A percentile compares a stretch with the other conserved stretches of the same genome.
Evolutionary conservation across 2,329 filamentous ascomycete species (phyloP).

Genomic region (Trichoderma hamatum): DNA sequence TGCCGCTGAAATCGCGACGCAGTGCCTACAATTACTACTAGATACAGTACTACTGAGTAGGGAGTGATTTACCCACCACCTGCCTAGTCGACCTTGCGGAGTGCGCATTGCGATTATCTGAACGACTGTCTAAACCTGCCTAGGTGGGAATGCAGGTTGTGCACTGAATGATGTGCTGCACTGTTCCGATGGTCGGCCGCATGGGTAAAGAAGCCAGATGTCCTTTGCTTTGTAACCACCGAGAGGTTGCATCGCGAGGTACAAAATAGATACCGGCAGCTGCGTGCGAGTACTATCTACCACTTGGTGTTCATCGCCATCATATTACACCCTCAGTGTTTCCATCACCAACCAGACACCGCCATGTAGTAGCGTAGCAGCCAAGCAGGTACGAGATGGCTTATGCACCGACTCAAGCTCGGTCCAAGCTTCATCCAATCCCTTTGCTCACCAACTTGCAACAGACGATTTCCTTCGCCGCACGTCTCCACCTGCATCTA

Average conservation of each 20-base stretch:
- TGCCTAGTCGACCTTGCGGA: not conserved
- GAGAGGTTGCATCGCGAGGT: not conserved
- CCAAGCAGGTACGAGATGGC: conserved; percentile 5
- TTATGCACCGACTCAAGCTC: not conserved
- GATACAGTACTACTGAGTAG: too few relatives aligned
- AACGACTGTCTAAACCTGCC: not conserved
- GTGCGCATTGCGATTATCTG: not conserved
- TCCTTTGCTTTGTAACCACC: conserved; percentile 2
- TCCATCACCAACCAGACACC: not conserved
- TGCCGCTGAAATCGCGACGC: not conserved
- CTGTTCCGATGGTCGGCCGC: conserved; percentile 18
- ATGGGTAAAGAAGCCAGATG: conserved; percentile 22
- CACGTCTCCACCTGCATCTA: conserved; percentile 6
- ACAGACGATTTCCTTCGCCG: not conserved
- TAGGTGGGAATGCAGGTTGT: not conserved
- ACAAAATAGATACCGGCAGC: not conserved
- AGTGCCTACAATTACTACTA: not conserved
- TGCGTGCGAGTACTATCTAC: not conserved
- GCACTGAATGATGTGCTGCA: not conserved
- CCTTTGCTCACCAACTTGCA: not conserved
- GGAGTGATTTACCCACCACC: not conserved
- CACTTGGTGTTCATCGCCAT: not conserved
- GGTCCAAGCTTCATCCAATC: conserved; percentile 13
- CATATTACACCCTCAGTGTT: not conserved
- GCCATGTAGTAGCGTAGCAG: not conserved